Conservation (phyloP, 208 protist genomes). For the Trypanosoma congolense region DNA sequence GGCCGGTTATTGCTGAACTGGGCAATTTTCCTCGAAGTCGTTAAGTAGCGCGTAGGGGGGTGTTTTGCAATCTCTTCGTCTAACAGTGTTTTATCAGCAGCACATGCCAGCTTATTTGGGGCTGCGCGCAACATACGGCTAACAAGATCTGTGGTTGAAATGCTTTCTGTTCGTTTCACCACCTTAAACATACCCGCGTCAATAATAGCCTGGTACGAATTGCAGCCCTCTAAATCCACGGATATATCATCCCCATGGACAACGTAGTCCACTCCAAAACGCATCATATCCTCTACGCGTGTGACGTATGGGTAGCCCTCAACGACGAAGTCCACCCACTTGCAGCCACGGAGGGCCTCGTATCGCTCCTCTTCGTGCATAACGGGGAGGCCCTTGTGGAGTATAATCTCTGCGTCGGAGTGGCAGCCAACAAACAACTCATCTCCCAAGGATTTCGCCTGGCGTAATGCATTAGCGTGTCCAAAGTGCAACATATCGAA, state of each 20-base stretch:
- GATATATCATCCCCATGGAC: conserved; percentile 99
- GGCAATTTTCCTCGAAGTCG: conserved; percentile 93
- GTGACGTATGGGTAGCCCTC: conserved; percentile 94
- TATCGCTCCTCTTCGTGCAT: conserved; percentile 96
- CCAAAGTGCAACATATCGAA: conserved; percentile 92
- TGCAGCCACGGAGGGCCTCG: conserved; percentile 93
- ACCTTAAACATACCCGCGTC: conserved; percentile 85
- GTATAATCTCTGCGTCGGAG: conserved; percentile 93
- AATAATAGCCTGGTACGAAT: conserved; percentile 94
- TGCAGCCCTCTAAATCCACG: conserved; percentile 90
- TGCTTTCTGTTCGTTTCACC: conserved; percentile 93
- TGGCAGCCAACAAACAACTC: conserved; percentile 97
- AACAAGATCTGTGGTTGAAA: conserved; percentile 98
- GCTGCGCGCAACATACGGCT: conserved; percentile 96
- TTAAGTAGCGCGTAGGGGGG: conserved; percentile 57
- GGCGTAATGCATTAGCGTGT: conserved; percentile 83
- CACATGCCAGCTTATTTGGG: conserved; percentile 56
- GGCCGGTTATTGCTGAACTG: conserved; percentile 93
- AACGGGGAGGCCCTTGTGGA: conserved; percentile 95
- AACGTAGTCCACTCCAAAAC: conserved; percentile 93
- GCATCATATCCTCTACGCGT: conserved; percentile 86
- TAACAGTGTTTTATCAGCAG: conserved; percentile 31
- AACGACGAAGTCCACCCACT: conserved; percentile 98
- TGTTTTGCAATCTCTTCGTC: conserved; percentile 26
- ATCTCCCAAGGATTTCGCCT: conserved; percentile 86